Evolutionary conservation across 148 eudicot genomes (phyloP).

Genomic region (Amaranthus palmeri): DNA sequence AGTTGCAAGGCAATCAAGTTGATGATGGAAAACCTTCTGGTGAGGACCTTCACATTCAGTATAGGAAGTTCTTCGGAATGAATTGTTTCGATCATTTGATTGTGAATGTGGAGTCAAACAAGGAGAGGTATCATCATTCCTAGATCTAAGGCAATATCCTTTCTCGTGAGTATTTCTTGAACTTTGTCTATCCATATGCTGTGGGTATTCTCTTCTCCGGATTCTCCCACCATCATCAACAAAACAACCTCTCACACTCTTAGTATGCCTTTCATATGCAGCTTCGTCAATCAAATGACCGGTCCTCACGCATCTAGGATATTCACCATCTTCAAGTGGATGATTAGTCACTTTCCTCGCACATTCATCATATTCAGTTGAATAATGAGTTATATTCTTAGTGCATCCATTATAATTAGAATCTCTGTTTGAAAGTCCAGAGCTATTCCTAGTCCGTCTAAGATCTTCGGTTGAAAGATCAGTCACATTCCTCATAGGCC

Average conservation of each 20-base stretch:
- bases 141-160: background rate
- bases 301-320: background rate
- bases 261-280: background rate
- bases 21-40: constrained; percentile 7
- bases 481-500: background rate
- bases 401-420: background rate
- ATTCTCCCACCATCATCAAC: constrained; percentile 9
- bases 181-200: constrained; percentile 13
- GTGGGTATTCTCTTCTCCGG: constrained; percentile 10
- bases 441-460: background rate
- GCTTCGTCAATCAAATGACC: background rate
- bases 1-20: constrained; percentile 7
- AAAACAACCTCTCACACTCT: background rate
- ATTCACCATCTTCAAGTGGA: background rate
- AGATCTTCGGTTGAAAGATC: background rate
- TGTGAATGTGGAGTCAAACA: constrained; percentile 20
- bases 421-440: background rate
- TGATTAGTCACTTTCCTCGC: background rate
- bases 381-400: background rate
- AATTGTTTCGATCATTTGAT: constrained; percentile 16
- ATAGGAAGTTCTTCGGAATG: background rate
- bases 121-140: constrained; percentile 17
- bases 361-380: background rate
- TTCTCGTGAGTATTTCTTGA: constrained; percentile 5
- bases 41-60: background rate